phyloP scores from a whole-genome alignment of 768 basidiomycete genomes.

The Fistulinella prunicolor region DNA sequence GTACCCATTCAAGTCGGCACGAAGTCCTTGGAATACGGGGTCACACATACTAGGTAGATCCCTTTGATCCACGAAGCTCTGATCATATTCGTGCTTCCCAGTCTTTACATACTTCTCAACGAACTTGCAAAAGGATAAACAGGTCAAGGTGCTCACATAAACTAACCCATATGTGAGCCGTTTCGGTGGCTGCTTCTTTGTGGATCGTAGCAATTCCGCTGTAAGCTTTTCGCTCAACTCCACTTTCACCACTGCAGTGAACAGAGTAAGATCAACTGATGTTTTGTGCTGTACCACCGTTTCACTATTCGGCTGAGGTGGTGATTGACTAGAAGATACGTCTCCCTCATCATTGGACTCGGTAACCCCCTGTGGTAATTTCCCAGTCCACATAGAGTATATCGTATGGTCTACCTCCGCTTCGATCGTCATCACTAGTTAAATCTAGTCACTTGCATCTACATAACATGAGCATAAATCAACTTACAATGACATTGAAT shows the following conservation, averaged over 20 bases:
- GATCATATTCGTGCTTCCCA: not conserved
- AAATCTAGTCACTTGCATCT: too few relatives aligned
- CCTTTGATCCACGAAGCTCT: not conserved
- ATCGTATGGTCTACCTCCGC: too few relatives aligned
- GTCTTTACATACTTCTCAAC: slow-evolving; percentile 17
- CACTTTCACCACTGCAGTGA: not conserved
- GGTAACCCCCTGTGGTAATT: too few relatives aligned
- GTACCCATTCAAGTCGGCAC: not conserved
- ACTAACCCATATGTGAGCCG: not conserved
- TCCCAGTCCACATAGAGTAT: too few relatives aligned
- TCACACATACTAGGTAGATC: not conserved
- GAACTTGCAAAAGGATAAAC: slow-evolving; percentile 5
- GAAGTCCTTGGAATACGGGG: not conserved
- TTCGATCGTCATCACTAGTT: too few relatives aligned
- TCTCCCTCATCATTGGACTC: too few relatives aligned
- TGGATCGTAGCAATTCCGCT: not conserved
- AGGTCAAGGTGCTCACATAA: not conserved
- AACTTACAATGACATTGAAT: too few relatives aligned
- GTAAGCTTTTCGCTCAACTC: not conserved
- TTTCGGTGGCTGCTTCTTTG: not conserved
- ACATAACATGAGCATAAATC: too few relatives aligned
- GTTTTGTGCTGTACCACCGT: too few relatives aligned
- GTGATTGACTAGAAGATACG: too few relatives aligned
- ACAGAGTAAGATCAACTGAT: not conserved
- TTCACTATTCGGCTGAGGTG: slow-evolving; percentile 10